Conservation (phyloP, 164 flowering plant genomes). For the Annona cherimola region DNA sequence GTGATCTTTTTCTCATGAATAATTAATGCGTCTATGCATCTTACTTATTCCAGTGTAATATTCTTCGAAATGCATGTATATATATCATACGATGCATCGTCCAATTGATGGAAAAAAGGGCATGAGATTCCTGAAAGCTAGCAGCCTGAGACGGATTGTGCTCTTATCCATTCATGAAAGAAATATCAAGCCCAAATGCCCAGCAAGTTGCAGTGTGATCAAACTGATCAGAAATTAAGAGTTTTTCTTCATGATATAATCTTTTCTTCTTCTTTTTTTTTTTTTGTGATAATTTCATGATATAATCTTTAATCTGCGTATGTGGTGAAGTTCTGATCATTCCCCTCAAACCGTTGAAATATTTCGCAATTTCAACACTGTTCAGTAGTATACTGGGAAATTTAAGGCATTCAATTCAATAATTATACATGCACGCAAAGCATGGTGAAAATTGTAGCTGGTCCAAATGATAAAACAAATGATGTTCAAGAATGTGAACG, state of each 20-base stretch:
- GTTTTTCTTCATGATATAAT: no score
- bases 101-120: background rate
- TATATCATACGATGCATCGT: background rate
- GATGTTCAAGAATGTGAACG: background rate
- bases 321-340: background rate
- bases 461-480: background rate
- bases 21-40: background rate
- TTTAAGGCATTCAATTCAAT: no score
- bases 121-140: constrained; percentile 3
- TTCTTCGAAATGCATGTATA: background rate
- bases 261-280: no score
- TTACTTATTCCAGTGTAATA: background rate
- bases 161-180: background rate
- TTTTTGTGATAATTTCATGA: no score
- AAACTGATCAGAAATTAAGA: background rate
- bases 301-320: background rate
- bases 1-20: no score
- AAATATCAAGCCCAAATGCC: background rate
- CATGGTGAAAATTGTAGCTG: background rate
- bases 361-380: no score
- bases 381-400: no score
- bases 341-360: background rate
- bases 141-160: background rate
- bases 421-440: background rate
- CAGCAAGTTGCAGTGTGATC: background rate